Conservation (phyloP, 1,284 basidiomycete species). For the Xanthoconium separans region DNA sequence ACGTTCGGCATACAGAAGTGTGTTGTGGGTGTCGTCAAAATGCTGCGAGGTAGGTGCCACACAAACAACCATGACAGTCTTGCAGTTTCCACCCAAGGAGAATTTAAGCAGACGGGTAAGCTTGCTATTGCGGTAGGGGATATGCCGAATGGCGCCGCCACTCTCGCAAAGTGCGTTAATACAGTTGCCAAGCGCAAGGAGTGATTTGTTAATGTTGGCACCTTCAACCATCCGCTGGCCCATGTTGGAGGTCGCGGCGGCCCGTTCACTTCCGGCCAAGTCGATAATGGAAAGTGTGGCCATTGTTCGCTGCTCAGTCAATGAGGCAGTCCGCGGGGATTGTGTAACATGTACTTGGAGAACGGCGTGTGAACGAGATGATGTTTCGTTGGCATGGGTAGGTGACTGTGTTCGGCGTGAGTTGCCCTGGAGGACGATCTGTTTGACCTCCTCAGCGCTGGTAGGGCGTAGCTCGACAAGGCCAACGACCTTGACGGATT, state of each 20-base stretch:
- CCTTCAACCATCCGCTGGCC: conserved; percentile 98
- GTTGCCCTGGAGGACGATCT: conserved; percentile 88
- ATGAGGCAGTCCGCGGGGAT: conserved; percentile 75
- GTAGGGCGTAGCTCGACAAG: conserved; percentile 78
- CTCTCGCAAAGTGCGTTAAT: conserved; percentile 95
- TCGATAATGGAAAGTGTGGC: conserved; percentile 96
- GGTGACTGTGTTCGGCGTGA: conserved; percentile 85
- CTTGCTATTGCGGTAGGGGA: conserved; percentile 96
- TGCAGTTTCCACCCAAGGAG: conserved; percentile 95
- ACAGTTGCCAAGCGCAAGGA: conserved; percentile 93
- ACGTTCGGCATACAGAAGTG: conserved; percentile 91
- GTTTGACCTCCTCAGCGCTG: conserved; percentile 88
- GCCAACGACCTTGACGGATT: conserved; percentile 85
- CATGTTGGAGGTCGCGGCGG: conserved; percentile 93
- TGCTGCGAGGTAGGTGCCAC: conserved; percentile 91
- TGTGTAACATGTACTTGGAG: conserved; percentile 91
- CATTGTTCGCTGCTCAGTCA: conserved; percentile 79
- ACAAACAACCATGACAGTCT: conserved; percentile 98
- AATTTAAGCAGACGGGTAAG: conserved; percentile 95
- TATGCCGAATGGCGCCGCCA: conserved; percentile 79
- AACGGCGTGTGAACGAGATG: conserved; percentile 94
- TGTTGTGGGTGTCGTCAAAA: conserved; percentile 98
- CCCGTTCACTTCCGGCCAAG: conserved; percentile 92
- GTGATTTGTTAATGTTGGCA: conserved; percentile 96
- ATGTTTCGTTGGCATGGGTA: conserved; percentile 92